phyloP scores from a whole-genome alignment of 495 filamentous ascomycete species.

The Trichoderma asperelloides region DNA sequence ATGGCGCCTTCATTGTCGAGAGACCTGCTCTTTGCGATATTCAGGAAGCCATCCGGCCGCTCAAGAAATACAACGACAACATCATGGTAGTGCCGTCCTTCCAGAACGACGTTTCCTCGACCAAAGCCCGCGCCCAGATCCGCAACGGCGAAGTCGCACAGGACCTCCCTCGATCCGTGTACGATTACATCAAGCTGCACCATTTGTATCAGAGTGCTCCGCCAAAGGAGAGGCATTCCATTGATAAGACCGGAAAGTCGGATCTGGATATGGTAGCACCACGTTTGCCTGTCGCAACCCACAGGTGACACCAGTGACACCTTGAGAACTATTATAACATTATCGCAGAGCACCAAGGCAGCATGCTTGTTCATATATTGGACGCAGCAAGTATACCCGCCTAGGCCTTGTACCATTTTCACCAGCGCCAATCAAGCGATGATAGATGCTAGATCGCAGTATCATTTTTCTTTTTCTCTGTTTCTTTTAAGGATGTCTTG shows the following conservation, averaged over 20 bases:
- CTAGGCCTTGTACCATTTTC: neutral
- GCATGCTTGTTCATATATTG: neutral
- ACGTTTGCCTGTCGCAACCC: neutral
- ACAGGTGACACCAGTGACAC: conserved; percentile 1
- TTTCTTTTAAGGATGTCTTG: neutral
- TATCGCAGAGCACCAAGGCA: neutral
- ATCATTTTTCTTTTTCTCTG: neutral
- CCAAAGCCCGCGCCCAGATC: conserved; percentile 71
- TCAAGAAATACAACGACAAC: conserved; percentile 55
- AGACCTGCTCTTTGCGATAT: conserved; percentile 71
- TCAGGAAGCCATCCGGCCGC: conserved; percentile 58
- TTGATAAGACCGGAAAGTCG: neutral
- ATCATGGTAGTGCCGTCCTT: conserved; percentile 74
- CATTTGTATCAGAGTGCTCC: conserved; percentile 53
- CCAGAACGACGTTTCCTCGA: conserved; percentile 73
- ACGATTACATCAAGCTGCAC: conserved; percentile 67
- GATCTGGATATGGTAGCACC: neutral
- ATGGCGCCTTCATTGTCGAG: conserved; percentile 75
- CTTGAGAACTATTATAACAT: neutral
- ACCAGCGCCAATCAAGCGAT: neutral
- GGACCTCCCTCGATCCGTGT: conserved; percentile 57
- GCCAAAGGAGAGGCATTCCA: neutral
- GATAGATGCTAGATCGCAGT: neutral
- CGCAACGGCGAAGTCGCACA: conserved; percentile 56
- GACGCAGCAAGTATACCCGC: neutral